phyloP scores from a whole-genome alignment of 331 rosid species.

The Dryas integrifolia region DNA sequence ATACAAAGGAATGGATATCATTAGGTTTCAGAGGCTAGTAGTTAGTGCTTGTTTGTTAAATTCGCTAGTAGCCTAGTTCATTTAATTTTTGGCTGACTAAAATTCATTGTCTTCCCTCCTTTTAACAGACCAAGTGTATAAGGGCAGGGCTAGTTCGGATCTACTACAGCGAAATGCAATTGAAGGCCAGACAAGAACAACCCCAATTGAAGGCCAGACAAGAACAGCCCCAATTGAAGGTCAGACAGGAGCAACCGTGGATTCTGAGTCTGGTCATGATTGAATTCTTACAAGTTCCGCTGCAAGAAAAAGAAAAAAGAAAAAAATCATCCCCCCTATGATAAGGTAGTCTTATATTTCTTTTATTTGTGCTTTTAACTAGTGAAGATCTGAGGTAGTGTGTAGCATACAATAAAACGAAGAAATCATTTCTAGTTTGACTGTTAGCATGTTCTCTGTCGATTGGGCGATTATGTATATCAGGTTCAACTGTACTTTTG shows the following conservation, averaged over 20 bases:
- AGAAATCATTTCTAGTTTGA: no score
- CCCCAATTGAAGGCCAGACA: slow-evolving; percentile 42
- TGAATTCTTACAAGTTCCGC: no score
- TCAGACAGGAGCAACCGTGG: slow-evolving; percentile 25
- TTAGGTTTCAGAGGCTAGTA: not conserved
- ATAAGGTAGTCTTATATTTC: not conserved
- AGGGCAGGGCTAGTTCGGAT: slow-evolving; percentile 35
- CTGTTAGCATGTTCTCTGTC: no score
- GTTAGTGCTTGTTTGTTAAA: not conserved
- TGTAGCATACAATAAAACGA: no score
- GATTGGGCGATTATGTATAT: no score
- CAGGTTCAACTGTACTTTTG: no score
- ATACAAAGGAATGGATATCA: not conserved
- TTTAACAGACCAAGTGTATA: slow-evolving; percentile 36
- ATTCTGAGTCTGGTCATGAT: slow-evolving; percentile 38
- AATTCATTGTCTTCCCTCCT: not conserved
- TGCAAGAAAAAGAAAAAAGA: not conserved
- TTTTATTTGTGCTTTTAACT: not conserved
- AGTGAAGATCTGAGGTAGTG: not conserved
- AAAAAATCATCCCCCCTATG: no score
- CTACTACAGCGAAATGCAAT: slow-evolving; percentile 31
- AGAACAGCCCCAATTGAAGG: slow-evolving; percentile 41
- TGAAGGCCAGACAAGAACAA: slow-evolving; percentile 36
- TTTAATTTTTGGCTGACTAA: not conserved
- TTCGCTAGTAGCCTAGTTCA: not conserved